Base-by-base conservation (phyloP, 2,329 filamentous ascomycete species). In the Cladobotryum mycophilum region DNA sequence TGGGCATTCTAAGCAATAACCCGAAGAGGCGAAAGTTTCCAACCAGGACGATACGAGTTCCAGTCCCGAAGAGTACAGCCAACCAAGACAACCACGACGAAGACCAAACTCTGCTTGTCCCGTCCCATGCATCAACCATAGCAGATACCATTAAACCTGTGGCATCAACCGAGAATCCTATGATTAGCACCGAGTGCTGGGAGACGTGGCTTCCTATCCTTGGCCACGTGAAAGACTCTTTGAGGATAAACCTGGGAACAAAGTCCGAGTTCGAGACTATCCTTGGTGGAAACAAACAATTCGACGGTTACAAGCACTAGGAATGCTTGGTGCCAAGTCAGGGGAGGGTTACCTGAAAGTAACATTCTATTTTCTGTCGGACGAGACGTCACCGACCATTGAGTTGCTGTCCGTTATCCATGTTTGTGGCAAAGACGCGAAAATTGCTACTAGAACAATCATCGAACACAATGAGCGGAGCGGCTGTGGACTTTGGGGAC, bases 401-500 rank as follows among this genome's bases (percentile, higher is more conserved):
- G 33, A 33, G n/a, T 6, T 35, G 20, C 36, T 42, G 22, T n/a
- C 46, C 6, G 13, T 14, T 20, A 48, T 20, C 22, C 25, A 41
- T 18, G 37, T 17, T 13, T 13, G n/a, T 15, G 20, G 18, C 35
- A 15, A 37, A 1, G 13, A 25, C 33, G 18, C 35, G 13, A 37
- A 33, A 17, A 40, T 48, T 9, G 25, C 30, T 14, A 48, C 46
- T 12, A 15, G 38, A 15, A 48, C 46, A 8, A 48, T 20, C n/a
- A 25, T 48, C n/a, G 46, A 18, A 11, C 46, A 48, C 46, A 33
- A 42, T 13, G n/a, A n/a, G 3, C 46, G 46, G n/a, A 41, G 9
- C 18, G 37, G 20, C 22, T 48, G 46, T 18, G 25, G 25, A 2
- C 6, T 30, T 2, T 30, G 25, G 25, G 8, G 2, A 2, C 9